phyloP scores from a whole-genome alignment of 2,329 filamentous ascomycete genomes.

The Fusarium transvaalense region DNA sequence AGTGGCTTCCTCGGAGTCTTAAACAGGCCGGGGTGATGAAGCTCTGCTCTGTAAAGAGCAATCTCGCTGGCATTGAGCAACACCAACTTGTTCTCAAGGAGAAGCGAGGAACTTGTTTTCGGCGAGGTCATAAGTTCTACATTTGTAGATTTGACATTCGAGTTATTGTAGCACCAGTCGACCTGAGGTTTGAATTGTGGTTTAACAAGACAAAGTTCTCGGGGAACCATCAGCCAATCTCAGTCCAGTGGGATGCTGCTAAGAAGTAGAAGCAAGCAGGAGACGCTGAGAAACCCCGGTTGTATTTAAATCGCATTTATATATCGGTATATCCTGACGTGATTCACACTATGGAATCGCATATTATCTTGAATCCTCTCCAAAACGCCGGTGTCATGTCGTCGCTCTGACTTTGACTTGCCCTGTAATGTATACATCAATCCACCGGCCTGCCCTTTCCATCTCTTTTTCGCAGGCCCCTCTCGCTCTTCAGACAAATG shows the following conservation, averaged over 20 bases:
- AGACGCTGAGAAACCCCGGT: background rate
- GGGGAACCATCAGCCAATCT: conserved; percentile 39
- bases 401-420: conserved; percentile 12
- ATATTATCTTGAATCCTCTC: conserved; percentile 30
- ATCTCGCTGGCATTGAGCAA: conserved; percentile 56
- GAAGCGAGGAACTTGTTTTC: conserved; percentile 53
- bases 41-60: conserved; percentile 57
- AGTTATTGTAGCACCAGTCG: conserved; percentile 66
- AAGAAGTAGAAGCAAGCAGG: background rate
- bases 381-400: conserved; percentile 32
- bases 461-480: background rate
- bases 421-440: conserved; percentile 17
- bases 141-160: conserved; percentile 62
- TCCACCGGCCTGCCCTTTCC: conserved; percentile 2
- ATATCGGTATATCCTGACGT: conserved; percentile 27
- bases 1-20: conserved; percentile 54
- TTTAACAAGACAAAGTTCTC: conserved; percentile 44
- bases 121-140: conserved; percentile 55
- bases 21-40: conserved; percentile 54
- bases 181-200: conserved; percentile 62
- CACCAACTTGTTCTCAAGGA: conserved; percentile 55
- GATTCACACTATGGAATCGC: conserved; percentile 20
- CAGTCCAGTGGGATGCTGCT: conserved; percentile 35
- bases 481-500: background rate
- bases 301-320: conserved; percentile 23